These are phyloP conservation scores for Talaromyces trachyspermus DNA, from an alignment of 495 filamentous ascomycete species.

Conservation along the genomic window DNA sequence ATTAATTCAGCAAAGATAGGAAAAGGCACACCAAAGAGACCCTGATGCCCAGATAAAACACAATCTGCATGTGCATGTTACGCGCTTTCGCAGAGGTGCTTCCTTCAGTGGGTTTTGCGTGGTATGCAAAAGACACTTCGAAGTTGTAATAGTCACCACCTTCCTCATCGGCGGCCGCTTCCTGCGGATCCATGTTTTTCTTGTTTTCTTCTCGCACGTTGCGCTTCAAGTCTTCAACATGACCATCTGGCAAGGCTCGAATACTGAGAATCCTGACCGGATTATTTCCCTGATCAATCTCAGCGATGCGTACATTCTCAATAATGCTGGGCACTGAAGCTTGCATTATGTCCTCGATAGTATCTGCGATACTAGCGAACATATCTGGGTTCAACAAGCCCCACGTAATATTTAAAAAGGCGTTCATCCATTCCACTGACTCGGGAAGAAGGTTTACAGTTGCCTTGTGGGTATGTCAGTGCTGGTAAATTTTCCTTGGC, in stretches of 20 bases:
- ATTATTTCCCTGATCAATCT: constrained; percentile 89
- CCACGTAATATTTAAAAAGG: constrained; percentile 73
- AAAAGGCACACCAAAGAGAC: constrained; percentile 75
- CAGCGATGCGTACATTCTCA: constrained; percentile 91
- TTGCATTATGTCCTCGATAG: constrained; percentile 91
- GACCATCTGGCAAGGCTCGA: constrained; percentile 73
- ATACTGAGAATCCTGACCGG: constrained; percentile 84
- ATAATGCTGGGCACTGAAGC: constrained; percentile 82
- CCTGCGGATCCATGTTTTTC: constrained; percentile 77
- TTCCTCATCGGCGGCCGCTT: constrained; percentile 82
- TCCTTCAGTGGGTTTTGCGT: constrained; percentile 66
- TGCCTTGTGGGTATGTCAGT: constrained; percentile 32
- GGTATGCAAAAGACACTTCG: constrained; percentile 88
- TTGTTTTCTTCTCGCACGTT: constrained; percentile 70
- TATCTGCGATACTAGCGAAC: constrained; percentile 67
- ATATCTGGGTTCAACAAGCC: constrained; percentile 89
- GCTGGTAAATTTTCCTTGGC: no score
- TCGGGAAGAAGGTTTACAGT: constrained; percentile 85
- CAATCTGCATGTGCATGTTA: constrained; percentile 95
- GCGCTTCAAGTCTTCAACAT: constrained; percentile 72
- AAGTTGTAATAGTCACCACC: constrained; percentile 93
- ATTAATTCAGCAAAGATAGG: constrained; percentile 85
- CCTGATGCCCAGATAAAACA: constrained; percentile 81
- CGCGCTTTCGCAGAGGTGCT: constrained; percentile 69
- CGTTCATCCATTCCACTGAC: constrained; percentile 94